Evolutionary conservation across 2,329 filamentous ascomycete genomes (phyloP), one percentile per base, ranked within the genome.

Genomic region (Ceratocystis destructans): DNA sequence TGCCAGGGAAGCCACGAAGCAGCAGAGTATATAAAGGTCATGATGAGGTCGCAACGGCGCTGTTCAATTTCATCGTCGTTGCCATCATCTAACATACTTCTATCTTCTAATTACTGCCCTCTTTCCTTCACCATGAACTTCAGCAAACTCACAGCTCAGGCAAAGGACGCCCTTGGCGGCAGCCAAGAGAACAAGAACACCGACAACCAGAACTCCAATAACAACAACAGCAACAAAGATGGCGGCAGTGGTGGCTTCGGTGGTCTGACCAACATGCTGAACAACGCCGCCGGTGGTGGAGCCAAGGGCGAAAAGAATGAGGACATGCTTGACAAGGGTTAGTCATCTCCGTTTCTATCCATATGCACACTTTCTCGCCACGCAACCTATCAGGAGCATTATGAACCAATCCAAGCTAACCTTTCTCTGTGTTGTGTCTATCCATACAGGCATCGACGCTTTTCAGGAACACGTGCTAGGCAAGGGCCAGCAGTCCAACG

Each of bases 281-380:
- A 93, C 78, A 73, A 76, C 67, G 79, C 85, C 70, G 87, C 87
- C 22, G 89, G 89, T 45, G 89, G 89, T 64, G 89, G 89, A 46
- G 76, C 76, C 44, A 79, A 88, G 75, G 85, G 86, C 73, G 89
- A 93, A 82, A 86, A 90, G 82, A 88, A 91, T 71, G 89, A 94
- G 75, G 88, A 93, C 72, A 77, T 75, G n/a, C 82, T 94, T 64
- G 89, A 94, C 78, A 94, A 94, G 78, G 86, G 88, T 90, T 69
- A 28, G 68, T 69, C 15, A 12, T 3, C 50, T 22, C 12, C 12
- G n/a, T 6, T 22, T 22, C 55, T 10, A 7, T 2, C 55, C 37
- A 20, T 12, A 25, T 12, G 33, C 33, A 25, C 15, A 22, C 25
- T 61, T 57, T 25, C 12, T 37, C 22, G 12, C 31, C 17, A 25